Base-by-base conservation (phyloP, 1,284 basidiomycete genomes). In the Boletus calvinii region DNA sequence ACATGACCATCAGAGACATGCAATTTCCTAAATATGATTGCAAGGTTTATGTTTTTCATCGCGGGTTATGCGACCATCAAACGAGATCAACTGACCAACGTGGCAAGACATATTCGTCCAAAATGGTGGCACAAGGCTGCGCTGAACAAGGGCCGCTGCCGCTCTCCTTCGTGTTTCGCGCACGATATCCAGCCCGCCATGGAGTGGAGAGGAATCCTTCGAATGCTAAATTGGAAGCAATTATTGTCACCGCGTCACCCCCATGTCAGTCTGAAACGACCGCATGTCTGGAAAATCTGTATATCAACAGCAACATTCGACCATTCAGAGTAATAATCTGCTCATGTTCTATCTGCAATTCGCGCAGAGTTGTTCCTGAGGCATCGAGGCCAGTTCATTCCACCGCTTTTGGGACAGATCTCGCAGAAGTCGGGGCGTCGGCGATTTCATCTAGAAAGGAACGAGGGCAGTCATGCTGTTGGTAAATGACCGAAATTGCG, bases 401-500 rank as follows among this genome's bases (percentile, higher is more conserved):
- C 43, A 22, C 49, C 31, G 22, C 6, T 48, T 61, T 58, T 46
- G 48, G 46, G 51, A 53, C 17, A 42, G 54, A 61, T 56, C 56
- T 63, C 43, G 47, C 48, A 46, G 22, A 43, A 37, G 48, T 47
- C 39, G 50, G 48, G 46, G 46, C 54, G 46, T 56, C 39, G 53
- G 62, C 50, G 50, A 60, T 66, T 52, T 39, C 26, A 61, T 53
- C 53, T 58, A 41, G 45, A 44, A 39, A 43, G 50, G 44, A 52
- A 48, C 39, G 48, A 63, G 39, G 46, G 43, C 52, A 30, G 48
- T 40, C 40, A 29, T 53, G 50, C 41, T 46, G 44, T 54, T 45
- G 35, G 46, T 55, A 57, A 58, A 66, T 52, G 61, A 43, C 61
- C 55, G 55, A 57, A 47, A 54, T 64, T 61, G 58, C 62, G 55